Conservation (phyloP, 2,329 filamentous ascomycete species). For the Fusarium sp. region DNA sequence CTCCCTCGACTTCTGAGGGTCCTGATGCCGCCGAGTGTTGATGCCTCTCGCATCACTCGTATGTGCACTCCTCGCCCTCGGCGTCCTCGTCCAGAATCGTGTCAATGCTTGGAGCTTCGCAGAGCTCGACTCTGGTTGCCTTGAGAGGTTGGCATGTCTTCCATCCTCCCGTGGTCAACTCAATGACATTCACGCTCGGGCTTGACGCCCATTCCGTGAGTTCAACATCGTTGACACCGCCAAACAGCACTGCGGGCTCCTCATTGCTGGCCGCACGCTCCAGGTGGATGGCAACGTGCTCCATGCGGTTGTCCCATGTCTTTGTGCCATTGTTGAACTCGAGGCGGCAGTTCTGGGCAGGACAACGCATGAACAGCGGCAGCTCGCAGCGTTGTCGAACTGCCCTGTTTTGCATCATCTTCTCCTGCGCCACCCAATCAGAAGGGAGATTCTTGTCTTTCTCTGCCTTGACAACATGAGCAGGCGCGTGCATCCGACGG, state of each 20-base stretch:
- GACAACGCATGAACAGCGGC: conserved; percentile 71
- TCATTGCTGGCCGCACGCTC: conserved; percentile 59
- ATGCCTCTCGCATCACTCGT: not conserved
- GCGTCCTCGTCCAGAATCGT: conserved; percentile 41
- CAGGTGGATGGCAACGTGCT: conserved; percentile 86
- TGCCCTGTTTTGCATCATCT: conserved; percentile 68
- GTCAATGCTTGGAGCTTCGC: conserved; percentile 8
- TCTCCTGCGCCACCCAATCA: conserved; percentile 66
- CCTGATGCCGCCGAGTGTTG: not conserved
- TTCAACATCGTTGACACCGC: conserved; percentile 52
- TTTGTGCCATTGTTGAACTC: conserved; percentile 69
- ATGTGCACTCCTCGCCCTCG: conserved; percentile 43
- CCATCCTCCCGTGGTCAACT: conserved; percentile 45
- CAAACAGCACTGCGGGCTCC: conserved; percentile 51
- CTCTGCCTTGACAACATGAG: conserved; percentile 43
- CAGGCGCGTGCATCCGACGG: conserved; percentile 82
- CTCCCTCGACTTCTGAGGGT: not conserved
- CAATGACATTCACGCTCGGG: conserved; percentile 53
- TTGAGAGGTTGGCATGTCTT: conserved; percentile 49
- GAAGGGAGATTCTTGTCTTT: conserved; percentile 49
- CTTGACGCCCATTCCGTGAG: conserved; percentile 56
- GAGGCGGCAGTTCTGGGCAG: conserved; percentile 68
- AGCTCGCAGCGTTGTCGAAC: conserved; percentile 69
- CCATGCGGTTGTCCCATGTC: conserved; percentile 86
- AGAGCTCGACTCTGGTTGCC: conserved; percentile 24